Conservation (phyloP, 2,329 filamentous ascomycete species). For the Aspergillus sp. region DNA sequence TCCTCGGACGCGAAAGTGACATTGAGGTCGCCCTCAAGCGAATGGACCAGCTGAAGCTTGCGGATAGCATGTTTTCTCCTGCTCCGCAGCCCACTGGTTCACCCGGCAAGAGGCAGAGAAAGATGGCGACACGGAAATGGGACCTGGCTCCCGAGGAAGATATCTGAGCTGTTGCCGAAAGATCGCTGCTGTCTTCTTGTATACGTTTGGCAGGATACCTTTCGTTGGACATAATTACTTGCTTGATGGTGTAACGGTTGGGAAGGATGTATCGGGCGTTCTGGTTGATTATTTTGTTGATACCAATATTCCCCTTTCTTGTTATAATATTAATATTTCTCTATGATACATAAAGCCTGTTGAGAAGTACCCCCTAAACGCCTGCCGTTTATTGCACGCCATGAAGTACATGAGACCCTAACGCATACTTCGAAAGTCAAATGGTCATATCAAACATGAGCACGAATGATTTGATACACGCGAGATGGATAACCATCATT, state of each 20-base stretch:
- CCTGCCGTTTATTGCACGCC: not conserved
- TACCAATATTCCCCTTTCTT: not conserved
- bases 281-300: not conserved
- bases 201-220: not conserved
- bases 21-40: conserved; percentile 42
- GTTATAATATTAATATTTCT: not conserved
- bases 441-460: not conserved
- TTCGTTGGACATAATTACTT: not conserved
- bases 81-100: conserved; percentile 27
- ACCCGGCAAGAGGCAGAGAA: conserved; percentile 44
- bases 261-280: not conserved
- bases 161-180: conserved; percentile 18
- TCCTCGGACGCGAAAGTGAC: conserved; percentile 42
- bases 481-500: not conserved
- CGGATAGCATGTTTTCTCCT: conserved; percentile 36
- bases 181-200: not conserved
- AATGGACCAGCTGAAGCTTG: conserved; percentile 43
- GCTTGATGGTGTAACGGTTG: not conserved
- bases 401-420: not conserved
- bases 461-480: not conserved
- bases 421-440: not conserved
- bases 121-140: conserved; percentile 51
- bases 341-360: not conserved
- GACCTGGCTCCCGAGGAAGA: conserved; percentile 49
- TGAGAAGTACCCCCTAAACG: not conserved